phyloP scores from a whole-genome alignment of 1,284 basidiomycete genomes.

The Thecaphora thlaspeos region DNA sequence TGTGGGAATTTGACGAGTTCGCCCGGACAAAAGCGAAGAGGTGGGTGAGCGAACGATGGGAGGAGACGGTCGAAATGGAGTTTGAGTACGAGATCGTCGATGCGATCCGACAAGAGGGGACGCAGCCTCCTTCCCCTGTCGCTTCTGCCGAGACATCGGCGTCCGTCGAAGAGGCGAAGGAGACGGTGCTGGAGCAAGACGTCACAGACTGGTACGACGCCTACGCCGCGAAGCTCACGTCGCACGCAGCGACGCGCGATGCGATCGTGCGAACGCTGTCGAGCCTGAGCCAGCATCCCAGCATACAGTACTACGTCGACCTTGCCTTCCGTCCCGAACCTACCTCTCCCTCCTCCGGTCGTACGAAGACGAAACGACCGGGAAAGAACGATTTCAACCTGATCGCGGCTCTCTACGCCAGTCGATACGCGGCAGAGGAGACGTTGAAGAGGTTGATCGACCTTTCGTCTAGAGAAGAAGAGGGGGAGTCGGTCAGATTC shows the following conservation, averaged over 20 bases:
- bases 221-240: slow-evolving; percentile 1
- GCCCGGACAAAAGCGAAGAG: slow-evolving; percentile 16
- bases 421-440: slow-evolving; percentile 1
- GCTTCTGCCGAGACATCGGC: too few relatives aligned
- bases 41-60: slow-evolving; percentile 22
- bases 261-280: slow-evolving; percentile 7
- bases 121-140: too few relatives aligned
- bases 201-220: slow-evolving; percentile 1
- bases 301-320: slow-evolving; percentile 28
- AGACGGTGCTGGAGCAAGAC: not conserved
- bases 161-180: not conserved
- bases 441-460: slow-evolving; percentile 1
- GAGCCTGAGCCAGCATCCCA: slow-evolving; percentile 13
- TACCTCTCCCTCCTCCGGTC: too few relatives aligned
- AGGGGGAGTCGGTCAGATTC: too few relatives aligned
- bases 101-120: slow-evolving; percentile 3
- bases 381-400: slow-evolving; percentile 1
- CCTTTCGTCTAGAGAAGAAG: not conserved
- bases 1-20: slow-evolving; percentile 41
- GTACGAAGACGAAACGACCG: slow-evolving; percentile 3
- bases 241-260: not conserved
- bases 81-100: slow-evolving; percentile 34
- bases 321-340: too few relatives aligned
- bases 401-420: slow-evolving; percentile 6
- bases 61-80: slow-evolving; percentile 20